Base-by-base conservation (phyloP, 305 asterid genomes). In the Fraxinus velutina region DNA sequence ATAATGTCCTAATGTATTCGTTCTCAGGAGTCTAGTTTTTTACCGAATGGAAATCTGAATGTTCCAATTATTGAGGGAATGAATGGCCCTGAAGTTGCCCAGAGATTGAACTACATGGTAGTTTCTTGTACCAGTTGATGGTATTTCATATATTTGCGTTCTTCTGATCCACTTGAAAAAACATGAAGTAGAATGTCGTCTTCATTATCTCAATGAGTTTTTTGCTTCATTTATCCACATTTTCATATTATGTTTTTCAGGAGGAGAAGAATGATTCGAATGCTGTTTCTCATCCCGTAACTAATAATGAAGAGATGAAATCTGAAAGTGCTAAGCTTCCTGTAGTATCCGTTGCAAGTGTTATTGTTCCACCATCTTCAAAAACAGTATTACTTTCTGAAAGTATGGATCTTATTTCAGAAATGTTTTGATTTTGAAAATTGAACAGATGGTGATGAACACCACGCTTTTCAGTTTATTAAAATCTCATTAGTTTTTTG, bases 61-160 rank as follows among this genome's bases (percentile, higher is more conserved):
- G 86, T 79, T 80, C 97, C 96, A 34, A 75, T 90, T 66, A 84
- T 90, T 76, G 99, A 96, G 80, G 99, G 97, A 84, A 90, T 93
- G 83, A 86, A 86, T 84, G 98, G 97, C 76, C 91, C 90, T 55
- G 98, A 93, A 91, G 93, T 89, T 86, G 89, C 88, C 10, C 96
- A 90, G 19, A 88, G 94, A 83, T 85, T 92, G 84, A 86, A 84
- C 55, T 68, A 86, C 82, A 77, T 73, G 97, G 98, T 95, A 86
- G 72, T 75, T 72, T 82, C 76, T 82, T 34, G 22, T 81, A 33
- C 78, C 77, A 22, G 60, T 36, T 84, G 19, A 72, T 76, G 76
- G 76, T 32, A 73, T 62, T 50, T 64, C 75, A 52, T 64, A 29
- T 66, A 39, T 47, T 21, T 64, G 39, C 70, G 34, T 73, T 52